Evolutionary conservation across 352 stramenopile genomes (phyloP).

Genomic region (Pythium plurisporium): DNA sequence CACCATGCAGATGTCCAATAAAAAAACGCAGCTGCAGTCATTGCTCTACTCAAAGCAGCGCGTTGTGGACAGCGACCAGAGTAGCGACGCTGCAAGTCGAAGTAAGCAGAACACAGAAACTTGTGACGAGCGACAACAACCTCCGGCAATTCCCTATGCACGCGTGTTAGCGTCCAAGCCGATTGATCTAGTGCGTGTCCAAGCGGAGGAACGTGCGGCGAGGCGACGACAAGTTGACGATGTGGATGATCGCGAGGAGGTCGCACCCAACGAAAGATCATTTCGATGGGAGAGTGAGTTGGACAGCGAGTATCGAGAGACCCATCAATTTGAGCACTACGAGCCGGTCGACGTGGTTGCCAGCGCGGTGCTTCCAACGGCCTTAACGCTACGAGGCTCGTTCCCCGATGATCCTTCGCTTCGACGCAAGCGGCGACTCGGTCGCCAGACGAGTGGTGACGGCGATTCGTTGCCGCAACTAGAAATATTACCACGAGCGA

Average conservation of each 20-base stretch:
- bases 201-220: constrained; percentile 1
- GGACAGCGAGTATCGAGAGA: constrained; percentile 25
- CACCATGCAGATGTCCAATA: constrained; percentile 7
- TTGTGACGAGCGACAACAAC: too few species aligned
- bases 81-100: too few species aligned
- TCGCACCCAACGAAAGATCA: not conserved
- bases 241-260: not conserved
- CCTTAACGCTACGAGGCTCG: constrained; percentile 26
- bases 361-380: not conserved
- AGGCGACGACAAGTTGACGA: not conserved
- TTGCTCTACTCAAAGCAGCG: not conserved
- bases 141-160: constrained; percentile 26
- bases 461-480: not conserved
- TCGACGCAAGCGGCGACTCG: not conserved
- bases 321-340: constrained; percentile 45
- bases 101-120: too few species aligned
- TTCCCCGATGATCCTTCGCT: constrained; percentile 29
- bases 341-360: constrained; percentile 8
- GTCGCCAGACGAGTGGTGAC: not conserved
- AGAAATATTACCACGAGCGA: not conserved
- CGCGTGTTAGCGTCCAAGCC: constrained; percentile 27
- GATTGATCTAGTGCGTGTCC: constrained; percentile 21
- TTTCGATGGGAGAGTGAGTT: not conserved
- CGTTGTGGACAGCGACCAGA: not conserved
- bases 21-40: constrained; percentile 6